Base-by-base conservation (phyloP, 176 grass and related monocot genomes). In the Triticum dicoccoides region DNA sequence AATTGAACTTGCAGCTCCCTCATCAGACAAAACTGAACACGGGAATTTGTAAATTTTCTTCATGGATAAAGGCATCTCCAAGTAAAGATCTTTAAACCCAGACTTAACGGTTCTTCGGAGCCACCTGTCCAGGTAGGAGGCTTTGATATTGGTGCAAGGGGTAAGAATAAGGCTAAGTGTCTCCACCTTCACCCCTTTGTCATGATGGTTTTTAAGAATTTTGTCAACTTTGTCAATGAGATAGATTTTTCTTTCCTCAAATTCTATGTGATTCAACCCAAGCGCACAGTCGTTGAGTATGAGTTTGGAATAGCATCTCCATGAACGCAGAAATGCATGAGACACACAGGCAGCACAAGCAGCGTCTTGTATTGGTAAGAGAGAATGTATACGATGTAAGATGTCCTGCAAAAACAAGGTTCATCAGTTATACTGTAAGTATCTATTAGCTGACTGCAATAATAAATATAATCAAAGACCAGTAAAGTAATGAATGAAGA, bases 11-110 rank as follows among this genome's bases (percentile, higher is more conserved):
- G 38, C 37, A 68, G 65, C 21, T 25, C 21, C 21, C 35, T 74
- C 71, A 47, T 45, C 5, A 13, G 71, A 74, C 21, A 74, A 44
- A 44, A 74, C 11, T 15, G 35, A 41, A 39, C 71, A 74, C 11
- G 71, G 71, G 71, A 74, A 74, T 39, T 4, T 44, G 20, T 74
- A 74, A 6, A 25, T 39, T 45, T 74, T 45, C 39, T 74, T 47
- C 38, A 74, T 42, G 39, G 24, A 6, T 13, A 74, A 13, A 74
- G 38, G 38, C 71, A 74, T 24, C 35, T 45, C 37, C 71, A 74
- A 39, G 71, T 13, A 25, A 74, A 74, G 71, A 25, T 74, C 39
- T 74, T 74, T n/a, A 39, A 74, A 47, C 71, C 71, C 71, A 47
- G 71, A 6, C 21, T 44, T 74, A 39, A 74, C 3, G 5, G 49